Evolutionary conservation across 176 grass and related monocot genomes (phyloP), one percentile per base, ranked within the genome.

Genomic region (Ensete glaucum): DNA sequence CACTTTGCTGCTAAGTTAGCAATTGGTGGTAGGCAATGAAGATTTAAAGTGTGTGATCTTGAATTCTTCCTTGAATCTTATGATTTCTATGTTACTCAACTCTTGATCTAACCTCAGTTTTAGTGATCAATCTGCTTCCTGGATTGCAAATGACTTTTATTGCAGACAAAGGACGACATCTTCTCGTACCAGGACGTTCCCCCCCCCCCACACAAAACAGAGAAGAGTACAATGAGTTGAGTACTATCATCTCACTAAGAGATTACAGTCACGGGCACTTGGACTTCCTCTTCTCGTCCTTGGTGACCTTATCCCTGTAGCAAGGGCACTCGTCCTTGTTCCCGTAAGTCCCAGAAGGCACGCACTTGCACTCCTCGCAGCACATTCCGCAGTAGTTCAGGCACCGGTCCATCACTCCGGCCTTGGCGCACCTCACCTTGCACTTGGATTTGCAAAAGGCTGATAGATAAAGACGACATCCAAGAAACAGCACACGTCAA

Each of bases 251-350:
- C 24, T 34, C 29, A 4, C 29, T 34, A 4, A 34, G 29, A 34
- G 29, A 34, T 3, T 0, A 3, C 29, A 34, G 3, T 76, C 85
- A 96, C 1, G 92, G 92, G 84, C 92, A 96, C 76, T 92, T 92
- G 53, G 89, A 62, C 54, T 86, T 85, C 22, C 68, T 57, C 54
- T 19, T 85, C 69, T 88, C 76, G 57, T n/a, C 57, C 66, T 79
- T 82, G 26, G 89, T 83, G 52, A 50, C 71, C 92, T 74, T 87
- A 86, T 96, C 92, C 8, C 92, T 73, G 82, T 96, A 96, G 78
- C 92, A 96, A 1, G 92, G 89, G 84, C 92, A 96, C 84, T 89
- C 84, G 56, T 96, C 89, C 77, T 89, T 96, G 86, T 85, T 87
- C 1, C 88, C 92, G 24, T 67, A 34, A 4, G 89, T 87, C 11